Evolutionary conservation across 805 yeast species (phyloP).

Genomic region (Millerozyma miso): DNA sequence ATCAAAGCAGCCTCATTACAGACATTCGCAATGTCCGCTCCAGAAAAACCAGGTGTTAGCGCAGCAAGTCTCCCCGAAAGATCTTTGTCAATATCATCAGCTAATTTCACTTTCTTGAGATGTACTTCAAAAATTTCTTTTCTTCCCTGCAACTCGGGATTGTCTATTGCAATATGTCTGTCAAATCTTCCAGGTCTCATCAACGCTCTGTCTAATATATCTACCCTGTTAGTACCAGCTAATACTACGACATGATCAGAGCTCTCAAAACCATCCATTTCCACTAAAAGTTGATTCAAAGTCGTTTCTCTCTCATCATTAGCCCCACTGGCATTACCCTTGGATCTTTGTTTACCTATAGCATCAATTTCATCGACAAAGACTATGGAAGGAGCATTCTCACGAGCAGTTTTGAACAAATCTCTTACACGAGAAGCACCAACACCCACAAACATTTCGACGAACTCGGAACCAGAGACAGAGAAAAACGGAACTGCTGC

Average conservation of each 20-base stretch:
- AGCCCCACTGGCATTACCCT: slow-evolving; percentile 72
- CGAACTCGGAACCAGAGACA: slow-evolving; percentile 96
- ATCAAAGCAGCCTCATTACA: slow-evolving; percentile 97
- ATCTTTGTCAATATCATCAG: slow-evolving; percentile 36
- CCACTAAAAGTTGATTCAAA: slow-evolving; percentile 89
- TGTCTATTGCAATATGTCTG: slow-evolving; percentile 85
- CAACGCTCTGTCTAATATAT: slow-evolving; percentile 86
- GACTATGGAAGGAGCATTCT: slow-evolving; percentile 91
- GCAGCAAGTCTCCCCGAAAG: slow-evolving; percentile 90
- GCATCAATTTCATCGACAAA: slow-evolving; percentile 99
- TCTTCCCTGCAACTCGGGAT: slow-evolving; percentile 93
- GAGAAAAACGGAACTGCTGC: slow-evolving; percentile 96
- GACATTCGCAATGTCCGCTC: slow-evolving; percentile 97
- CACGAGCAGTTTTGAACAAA: slow-evolving; percentile 85
- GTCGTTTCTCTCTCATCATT: slow-evolving; percentile 98
- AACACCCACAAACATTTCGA: slow-evolving; percentile 98
- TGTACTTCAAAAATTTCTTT: slow-evolving; percentile 90
- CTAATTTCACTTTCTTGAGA: slow-evolving; percentile 64
- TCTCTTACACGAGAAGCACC: slow-evolving; percentile 99
- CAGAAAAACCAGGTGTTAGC: slow-evolving; percentile 95
- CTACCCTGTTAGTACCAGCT: slow-evolving; percentile 97
- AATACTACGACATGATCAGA: slow-evolving; percentile 92
- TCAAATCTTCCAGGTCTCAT: slow-evolving; percentile 98
- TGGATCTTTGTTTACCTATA: slow-evolving; percentile 88
- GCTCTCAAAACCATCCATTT: slow-evolving; percentile 95